Conservation (phyloP, 169 alveolate genomes). For the Sarcocystis neurona region DNA sequence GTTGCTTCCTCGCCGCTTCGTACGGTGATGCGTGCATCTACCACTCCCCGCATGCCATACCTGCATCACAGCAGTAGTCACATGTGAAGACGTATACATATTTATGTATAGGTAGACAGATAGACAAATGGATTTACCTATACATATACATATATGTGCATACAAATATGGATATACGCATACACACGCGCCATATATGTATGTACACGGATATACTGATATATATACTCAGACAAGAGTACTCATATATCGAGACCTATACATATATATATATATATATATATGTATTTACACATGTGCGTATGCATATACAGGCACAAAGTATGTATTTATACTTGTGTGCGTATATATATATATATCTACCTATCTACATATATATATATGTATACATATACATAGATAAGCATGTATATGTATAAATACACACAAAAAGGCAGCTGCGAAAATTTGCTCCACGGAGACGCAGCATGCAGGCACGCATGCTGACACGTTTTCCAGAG, state of each 20-base stretch:
- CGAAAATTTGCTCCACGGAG: not conserved
- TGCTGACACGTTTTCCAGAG: not conserved
- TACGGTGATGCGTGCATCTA: constrained; percentile 54
- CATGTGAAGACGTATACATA: not conserved
- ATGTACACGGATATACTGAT: not conserved
- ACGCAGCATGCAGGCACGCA: not conserved
- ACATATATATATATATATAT: not conserved
- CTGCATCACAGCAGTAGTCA: not conserved
- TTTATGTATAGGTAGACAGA: too few relatives aligned
- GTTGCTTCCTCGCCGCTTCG: constrained; percentile 40
- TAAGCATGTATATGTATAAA: not conserved
- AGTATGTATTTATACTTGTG: not conserved
- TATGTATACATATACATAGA: not conserved
- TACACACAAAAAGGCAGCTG: not conserved
- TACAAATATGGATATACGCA: not conserved
- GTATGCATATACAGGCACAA: not conserved
- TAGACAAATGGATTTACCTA: not conserved
- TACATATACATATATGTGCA: not conserved
- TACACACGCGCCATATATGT: not conserved
- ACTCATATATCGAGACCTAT: not conserved
- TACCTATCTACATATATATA: not conserved
- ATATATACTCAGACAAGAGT: not conserved
- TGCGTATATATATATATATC: not conserved
- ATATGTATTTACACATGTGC: not conserved
- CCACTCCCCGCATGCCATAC: constrained; percentile 70